These are phyloP conservation scores for Periconia macrospinosa DNA, from an alignment of 2,329 filamentous ascomycete genomes.

Conservation along the genomic window DNA sequence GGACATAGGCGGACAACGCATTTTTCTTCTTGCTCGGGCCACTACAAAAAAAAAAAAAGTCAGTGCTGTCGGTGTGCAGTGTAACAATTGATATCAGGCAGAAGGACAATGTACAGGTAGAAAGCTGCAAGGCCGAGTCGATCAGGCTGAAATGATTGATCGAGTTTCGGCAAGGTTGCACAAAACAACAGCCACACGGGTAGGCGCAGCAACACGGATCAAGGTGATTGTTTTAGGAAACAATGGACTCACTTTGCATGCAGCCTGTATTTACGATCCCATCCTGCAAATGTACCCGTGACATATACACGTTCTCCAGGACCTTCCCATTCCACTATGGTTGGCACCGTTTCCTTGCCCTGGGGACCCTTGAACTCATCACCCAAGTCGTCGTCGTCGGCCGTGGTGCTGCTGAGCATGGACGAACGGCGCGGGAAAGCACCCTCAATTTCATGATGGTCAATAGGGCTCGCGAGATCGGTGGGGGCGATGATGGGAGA, in stretches of 20 bases:
- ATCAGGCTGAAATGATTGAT: slow-evolving; percentile 15
- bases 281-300: slow-evolving; percentile 94
- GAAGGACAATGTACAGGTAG: slow-evolving; percentile 11
- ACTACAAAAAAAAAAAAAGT: slow-evolving; percentile 30
- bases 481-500: slow-evolving; percentile 82
- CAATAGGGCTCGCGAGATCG: slow-evolving; percentile 57
- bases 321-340: slow-evolving; percentile 78
- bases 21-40: slow-evolving; percentile 51
- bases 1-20: slow-evolving; percentile 74
- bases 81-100: slow-evolving; percentile 27
- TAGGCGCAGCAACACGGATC: slow-evolving; percentile 16
- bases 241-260: slow-evolving; percentile 72
- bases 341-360: slow-evolving; percentile 79
- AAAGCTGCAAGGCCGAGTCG: slow-evolving; percentile 12
- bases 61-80: slow-evolving; percentile 32
- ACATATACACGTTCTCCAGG: slow-evolving; percentile 91
- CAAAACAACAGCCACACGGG: slow-evolving; percentile 25
- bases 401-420: slow-evolving; percentile 58
- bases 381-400: slow-evolving; percentile 65
- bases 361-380: slow-evolving; percentile 71
- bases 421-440: slow-evolving; percentile 59
- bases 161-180: slow-evolving; percentile 17
- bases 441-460: slow-evolving; percentile 50
- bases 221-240: slow-evolving; percentile 8
- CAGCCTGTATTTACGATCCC: slow-evolving; percentile 91